Conservation (phyloP, 176 grass and related monocot species). For the Lolium multiflorum region DNA sequence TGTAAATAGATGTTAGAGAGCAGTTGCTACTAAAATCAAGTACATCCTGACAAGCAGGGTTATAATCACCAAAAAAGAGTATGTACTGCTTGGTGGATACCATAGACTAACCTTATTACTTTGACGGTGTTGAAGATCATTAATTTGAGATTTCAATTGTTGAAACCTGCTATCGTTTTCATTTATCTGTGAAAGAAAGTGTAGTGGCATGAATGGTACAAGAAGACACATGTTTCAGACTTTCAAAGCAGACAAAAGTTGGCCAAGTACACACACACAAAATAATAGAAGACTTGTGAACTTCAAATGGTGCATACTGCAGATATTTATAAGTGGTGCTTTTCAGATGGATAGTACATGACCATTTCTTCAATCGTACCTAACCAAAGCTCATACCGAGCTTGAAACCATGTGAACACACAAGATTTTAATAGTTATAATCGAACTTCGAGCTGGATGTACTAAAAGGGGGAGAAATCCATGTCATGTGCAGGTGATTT, state of each 20-base stretch:
- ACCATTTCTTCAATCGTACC: background rate
- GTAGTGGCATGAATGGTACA: slow-evolving; percentile 36
- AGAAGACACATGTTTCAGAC: slow-evolving; percentile 19
- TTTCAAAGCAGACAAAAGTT: slow-evolving; percentile 28
- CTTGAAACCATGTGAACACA: background rate
- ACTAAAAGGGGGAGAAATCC: slow-evolving; percentile 10
- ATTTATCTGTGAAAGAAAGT: slow-evolving; percentile 57
- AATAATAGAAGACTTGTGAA: slow-evolving; percentile 25
- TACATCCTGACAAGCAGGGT: background rate
- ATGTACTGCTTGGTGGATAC: background rate
- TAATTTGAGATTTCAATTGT: slow-evolving; percentile 53
- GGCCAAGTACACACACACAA: background rate
- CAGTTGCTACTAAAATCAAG: background rate
- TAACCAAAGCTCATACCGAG: background rate
- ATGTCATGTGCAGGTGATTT: background rate
- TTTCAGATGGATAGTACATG: slow-evolving; percentile 8
- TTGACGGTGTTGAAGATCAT: slow-evolving; percentile 64
- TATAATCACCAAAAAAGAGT: slow-evolving; percentile 26
- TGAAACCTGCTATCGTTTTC: slow-evolving; percentile 44
- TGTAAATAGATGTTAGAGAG: slow-evolving; percentile 27
- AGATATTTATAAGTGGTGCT: background rate
- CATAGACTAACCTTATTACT: slow-evolving; percentile 54
- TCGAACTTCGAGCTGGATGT: background rate
- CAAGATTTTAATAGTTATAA: background rate
- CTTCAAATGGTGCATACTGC: background rate